These are phyloP conservation scores for Prinsepia uniflora DNA, from an alignment of 306 rosid genomes.

Conservation along the genomic window DNA sequence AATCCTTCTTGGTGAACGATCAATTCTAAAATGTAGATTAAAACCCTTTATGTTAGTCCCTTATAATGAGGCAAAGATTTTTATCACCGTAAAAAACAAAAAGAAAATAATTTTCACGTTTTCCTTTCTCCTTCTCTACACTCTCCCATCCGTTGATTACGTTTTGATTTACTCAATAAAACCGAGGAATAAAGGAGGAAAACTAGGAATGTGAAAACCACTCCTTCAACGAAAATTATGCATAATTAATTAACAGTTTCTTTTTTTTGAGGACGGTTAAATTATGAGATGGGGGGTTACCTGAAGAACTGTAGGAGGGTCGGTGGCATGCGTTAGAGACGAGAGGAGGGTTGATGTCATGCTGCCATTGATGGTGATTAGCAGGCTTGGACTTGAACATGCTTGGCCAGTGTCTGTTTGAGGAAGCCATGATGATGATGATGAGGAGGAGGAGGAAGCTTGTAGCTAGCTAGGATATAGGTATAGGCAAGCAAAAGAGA, in stretches of 20 bases:
- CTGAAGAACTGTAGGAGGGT: slow-evolving; percentile 58
- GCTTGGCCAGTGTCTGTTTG: slow-evolving; percentile 99
- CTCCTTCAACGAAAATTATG: background rate
- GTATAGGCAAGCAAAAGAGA: slow-evolving; percentile 32
- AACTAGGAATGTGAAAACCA: no score
- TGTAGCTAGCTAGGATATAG: slow-evolving; percentile 6
- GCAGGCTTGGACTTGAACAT: slow-evolving; percentile 90
- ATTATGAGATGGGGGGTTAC: slow-evolving; percentile 16
- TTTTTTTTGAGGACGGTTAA: background rate
- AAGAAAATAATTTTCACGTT: no score
- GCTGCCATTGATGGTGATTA: slow-evolving; percentile 82
- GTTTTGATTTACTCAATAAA: no score
- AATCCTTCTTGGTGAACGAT: no score
- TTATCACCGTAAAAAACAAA: no score
- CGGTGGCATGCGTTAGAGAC: slow-evolving; percentile 57
- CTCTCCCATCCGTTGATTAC: no score
- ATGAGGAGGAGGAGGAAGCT: slow-evolving; percentile 9
- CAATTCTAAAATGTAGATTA: no score
- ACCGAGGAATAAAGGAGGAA: no score
- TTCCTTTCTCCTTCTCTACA: no score
- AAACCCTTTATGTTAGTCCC: no score
- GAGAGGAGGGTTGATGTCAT: slow-evolving; percentile 69
- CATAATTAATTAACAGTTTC: background rate
- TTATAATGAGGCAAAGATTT: no score
- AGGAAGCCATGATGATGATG: slow-evolving; percentile 76